Evolutionary conservation across 2,329 filamentous ascomycete genomes (phyloP).

Genomic region (Scorias spongiosa): DNA sequence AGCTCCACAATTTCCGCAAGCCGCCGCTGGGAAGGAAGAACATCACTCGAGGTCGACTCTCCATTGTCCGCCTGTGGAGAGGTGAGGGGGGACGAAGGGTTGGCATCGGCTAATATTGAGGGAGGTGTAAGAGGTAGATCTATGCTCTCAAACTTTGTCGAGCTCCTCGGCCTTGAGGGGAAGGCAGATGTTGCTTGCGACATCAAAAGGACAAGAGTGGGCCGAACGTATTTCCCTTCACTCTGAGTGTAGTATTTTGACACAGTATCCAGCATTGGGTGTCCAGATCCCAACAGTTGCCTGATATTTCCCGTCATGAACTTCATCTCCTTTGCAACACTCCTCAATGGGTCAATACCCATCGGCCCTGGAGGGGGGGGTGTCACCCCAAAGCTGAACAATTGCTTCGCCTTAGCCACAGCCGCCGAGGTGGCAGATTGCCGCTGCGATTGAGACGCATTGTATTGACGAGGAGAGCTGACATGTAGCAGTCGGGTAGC

Average conservation of each 20-base stretch:
- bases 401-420: constrained; percentile 50
- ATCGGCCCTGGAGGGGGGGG: constrained; percentile 48
- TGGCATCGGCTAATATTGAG: constrained; percentile 59
- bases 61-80: constrained; percentile 32
- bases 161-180: constrained; percentile 41
- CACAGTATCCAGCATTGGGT: constrained; percentile 84
- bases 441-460: constrained; percentile 27
- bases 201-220: constrained; percentile 91
- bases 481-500: constrained; percentile 13
- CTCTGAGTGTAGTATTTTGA: constrained; percentile 97
- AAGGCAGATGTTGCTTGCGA: constrained; percentile 78
- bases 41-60: constrained; percentile 40
- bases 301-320: constrained; percentile 87
- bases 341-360: constrained; percentile 71
- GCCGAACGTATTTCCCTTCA: constrained; percentile 92
- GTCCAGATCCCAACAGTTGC: constrained; percentile 81
- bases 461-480: constrained; percentile 14
- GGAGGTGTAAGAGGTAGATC: constrained; percentile 46
- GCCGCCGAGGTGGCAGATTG: constrained; percentile 56
- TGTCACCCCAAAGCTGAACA: constrained; percentile 51
- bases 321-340: constrained; percentile 93
- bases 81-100: constrained; percentile 52
- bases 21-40: constrained; percentile 82
- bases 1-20: constrained; percentile 94
- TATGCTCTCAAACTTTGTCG: constrained; percentile 22